Evolutionary conservation across 192 early-diverging fungal genomes (phyloP), one percentile per base, ranked within the genome.

Genomic region (Phycomyces nitens): DNA sequence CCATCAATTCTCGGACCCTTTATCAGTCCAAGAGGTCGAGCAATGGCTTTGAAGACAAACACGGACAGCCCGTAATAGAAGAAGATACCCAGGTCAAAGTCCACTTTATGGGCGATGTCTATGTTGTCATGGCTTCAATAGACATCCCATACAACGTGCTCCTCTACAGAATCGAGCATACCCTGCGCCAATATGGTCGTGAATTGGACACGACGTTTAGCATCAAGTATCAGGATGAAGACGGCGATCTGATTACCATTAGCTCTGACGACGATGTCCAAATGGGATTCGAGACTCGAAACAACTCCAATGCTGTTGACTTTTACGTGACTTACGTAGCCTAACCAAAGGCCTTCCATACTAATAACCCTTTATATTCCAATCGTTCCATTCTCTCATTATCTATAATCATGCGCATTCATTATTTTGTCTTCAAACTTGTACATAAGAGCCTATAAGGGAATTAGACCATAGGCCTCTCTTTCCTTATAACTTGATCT

Each of bases 171-270:
- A 90, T 99, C 18, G 94, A 96, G 71, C 80, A 89, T 41, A 97
- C 97, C 69, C 91, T 97, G 65, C 84, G 89, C 58, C 75, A 92
- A 22, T 91, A 91, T 53, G 84, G 81, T 20, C 84, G 80, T 24
- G 79, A 73, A 38, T 79, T 79, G 27, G 82, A 74, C 34, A 70
- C 75, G 67, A 76, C 94, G 11, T 81, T 83, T 23, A 86, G 82
- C 16, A 80, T 78, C 38, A 84, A 87, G 65, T 97, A 98, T 70
- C 88, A 90, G 71, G 95, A 99, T 66, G 94, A 97, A 73, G 95
- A 96, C 71, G 90, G 93, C 42, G 94, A 97, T 68, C 84, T 88
- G 66, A 87, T 95, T 26, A 86, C 85, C 40, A 87, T 99, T 41
- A 87, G 88, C 56, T 88, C 85, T 20, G 88, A 93, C 68, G 93